Evolutionary conservation across 768 basidiomycete genomes (phyloP).

Genomic region (Suillus placidus): DNA sequence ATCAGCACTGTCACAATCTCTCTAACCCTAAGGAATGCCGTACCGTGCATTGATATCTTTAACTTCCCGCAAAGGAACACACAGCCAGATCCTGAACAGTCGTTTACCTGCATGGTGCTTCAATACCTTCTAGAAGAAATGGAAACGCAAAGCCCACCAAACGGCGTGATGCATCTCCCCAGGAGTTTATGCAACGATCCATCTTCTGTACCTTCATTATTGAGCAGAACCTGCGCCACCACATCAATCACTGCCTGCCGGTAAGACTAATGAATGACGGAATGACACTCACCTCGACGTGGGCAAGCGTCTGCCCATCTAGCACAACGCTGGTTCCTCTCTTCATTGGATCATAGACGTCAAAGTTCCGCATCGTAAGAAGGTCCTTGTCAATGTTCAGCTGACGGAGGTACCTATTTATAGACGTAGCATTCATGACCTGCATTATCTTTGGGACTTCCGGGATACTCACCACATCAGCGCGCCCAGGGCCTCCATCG

Average conservation of each 20-base stretch:
- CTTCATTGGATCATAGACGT: slow-evolving; percentile 95
- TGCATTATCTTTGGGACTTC: neutral
- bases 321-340: slow-evolving; percentile 82
- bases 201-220: slow-evolving; percentile 92
- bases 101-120: slow-evolving; percentile 69
- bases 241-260: slow-evolving; percentile 10
- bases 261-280: neutral
- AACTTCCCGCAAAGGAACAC: slow-evolving; percentile 83
- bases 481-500: slow-evolving; percentile 85
- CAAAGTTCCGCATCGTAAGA: slow-evolving; percentile 95
- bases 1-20: slow-evolving; percentile 16
- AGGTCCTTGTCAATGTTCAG: slow-evolving; percentile 97
- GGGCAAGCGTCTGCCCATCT: slow-evolving; percentile 94
- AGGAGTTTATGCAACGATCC: slow-evolving; percentile 86
- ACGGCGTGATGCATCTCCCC: slow-evolving; percentile 86
- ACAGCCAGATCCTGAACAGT: slow-evolving; percentile 96
- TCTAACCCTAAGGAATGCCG: slow-evolving; percentile 22
- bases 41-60: slow-evolving; percentile 89
- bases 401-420: slow-evolving; percentile 77
- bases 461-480: slow-evolving; percentile 76
- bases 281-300: slow-evolving; percentile 72
- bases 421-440: neutral
- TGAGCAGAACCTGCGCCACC: slow-evolving; percentile 69
- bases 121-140: slow-evolving; percentile 4
- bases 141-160: slow-evolving; percentile 55